A percentile compares a stretch with the other conserved stretches of the same genome.
Conservation (phyloP, 2,329 filamentous ascomycete species). For the Fusarium mangiferae region DNA sequence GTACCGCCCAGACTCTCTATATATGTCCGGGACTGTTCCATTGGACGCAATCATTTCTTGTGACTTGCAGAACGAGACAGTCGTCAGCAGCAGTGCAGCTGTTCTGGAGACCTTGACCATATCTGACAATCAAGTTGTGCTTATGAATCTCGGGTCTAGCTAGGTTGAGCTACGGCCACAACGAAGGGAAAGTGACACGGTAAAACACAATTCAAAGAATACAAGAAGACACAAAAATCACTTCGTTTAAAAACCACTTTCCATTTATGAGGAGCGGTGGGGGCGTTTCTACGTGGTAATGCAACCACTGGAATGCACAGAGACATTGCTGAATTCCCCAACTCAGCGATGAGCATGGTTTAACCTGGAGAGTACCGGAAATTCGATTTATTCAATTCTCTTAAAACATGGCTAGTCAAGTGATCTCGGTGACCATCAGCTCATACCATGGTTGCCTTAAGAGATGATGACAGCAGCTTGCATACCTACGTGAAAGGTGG, state of each 20-base stretch:
- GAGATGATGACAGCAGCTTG: neutral
- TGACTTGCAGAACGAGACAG: conserved; percentile 19
- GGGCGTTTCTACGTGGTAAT: neutral
- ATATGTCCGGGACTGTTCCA: conserved; percentile 43
- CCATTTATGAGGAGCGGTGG: neutral
- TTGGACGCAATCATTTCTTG: conserved; percentile 26
- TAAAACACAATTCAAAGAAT: neutral
- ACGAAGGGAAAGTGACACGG: neutral
- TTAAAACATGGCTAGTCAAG: neutral
- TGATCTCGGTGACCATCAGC: too few species aligned
- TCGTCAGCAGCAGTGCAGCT: conserved; percentile 14
- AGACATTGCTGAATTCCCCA: conserved; percentile 16
- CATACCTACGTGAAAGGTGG: neutral
- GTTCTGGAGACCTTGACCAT: neutral
- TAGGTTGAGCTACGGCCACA: neutral
- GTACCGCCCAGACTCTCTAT: conserved; percentile 53
- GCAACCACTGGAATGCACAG: conserved; percentile 17
- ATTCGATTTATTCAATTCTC: neutral
- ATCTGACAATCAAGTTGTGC: neutral
- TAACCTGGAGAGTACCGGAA: neutral
- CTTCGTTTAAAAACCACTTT: neutral
- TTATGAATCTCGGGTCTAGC: too few species aligned
- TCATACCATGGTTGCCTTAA: neutral
- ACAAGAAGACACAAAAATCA: neutral
- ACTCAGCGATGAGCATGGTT: neutral